Conservation (phyloP, 805 yeast species). For the Tetrapisispora fleetii region DNA sequence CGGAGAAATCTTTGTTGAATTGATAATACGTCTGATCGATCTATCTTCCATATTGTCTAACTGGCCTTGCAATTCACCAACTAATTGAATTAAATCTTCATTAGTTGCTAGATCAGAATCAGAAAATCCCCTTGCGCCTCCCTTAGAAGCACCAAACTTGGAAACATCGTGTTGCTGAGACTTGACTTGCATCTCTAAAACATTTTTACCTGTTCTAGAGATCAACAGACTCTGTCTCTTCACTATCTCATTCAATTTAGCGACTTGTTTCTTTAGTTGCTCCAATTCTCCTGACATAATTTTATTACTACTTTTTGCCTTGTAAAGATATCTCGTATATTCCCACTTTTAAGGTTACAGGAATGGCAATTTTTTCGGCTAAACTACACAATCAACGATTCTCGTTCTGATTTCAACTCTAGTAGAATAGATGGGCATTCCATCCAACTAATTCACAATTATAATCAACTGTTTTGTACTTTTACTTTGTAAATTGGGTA, state of each 20-base stretch:
- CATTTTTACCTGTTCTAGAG: slow-evolving; percentile 70
- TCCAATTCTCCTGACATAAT: slow-evolving; percentile 14
- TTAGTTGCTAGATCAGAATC: slow-evolving; percentile 63
- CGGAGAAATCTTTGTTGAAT: slow-evolving; percentile 39
- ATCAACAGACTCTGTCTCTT: slow-evolving; percentile 57
- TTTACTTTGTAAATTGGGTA: not conserved
- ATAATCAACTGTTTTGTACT: not conserved
- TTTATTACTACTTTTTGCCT: not conserved
- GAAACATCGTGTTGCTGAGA: slow-evolving; percentile 37
- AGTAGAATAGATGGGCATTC: no score
- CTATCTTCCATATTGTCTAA: slow-evolving; percentile 71
- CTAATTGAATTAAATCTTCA: slow-evolving; percentile 78
- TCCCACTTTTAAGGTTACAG: no score
- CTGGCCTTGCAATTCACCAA: slow-evolving; percentile 84
- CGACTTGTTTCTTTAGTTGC: slow-evolving; percentile 35
- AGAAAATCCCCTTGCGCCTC: slow-evolving; percentile 8
- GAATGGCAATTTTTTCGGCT: no score
- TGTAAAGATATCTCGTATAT: not conserved
- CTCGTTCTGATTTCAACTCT: no score
- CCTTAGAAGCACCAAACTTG: slow-evolving; percentile 14
- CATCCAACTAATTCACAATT: not conserved
- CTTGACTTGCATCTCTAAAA: slow-evolving; percentile 57
- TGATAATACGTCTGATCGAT: slow-evolving; percentile 58
- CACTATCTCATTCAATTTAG: slow-evolving; percentile 42
- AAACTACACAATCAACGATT: no score